Percentiles rank a stretch among this genome's conserved stretches.
These are phyloP conservation scores for Tulasnella sp. DNA, from an alignment of 768 basidiomycete species.

Conservation along the genomic window DNA sequence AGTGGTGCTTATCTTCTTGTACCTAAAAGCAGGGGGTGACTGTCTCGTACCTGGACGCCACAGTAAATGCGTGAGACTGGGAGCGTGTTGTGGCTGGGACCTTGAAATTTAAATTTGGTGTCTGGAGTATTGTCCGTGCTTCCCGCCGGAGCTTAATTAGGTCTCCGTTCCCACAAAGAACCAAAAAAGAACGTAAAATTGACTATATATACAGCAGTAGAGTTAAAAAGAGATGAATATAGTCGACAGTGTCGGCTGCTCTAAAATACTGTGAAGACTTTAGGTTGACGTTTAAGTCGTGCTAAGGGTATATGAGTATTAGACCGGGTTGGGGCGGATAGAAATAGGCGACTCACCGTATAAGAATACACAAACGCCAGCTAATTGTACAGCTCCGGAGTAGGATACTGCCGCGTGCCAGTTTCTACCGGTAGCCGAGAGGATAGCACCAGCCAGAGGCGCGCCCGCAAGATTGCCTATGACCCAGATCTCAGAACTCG, in stretches of 20 bases:
- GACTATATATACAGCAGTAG: background rate
- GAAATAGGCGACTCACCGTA: constrained; percentile 34
- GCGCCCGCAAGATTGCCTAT: constrained; percentile 37
- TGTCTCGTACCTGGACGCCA: too few species aligned
- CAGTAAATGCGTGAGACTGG: too few species aligned
- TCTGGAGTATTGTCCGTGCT: too few species aligned
- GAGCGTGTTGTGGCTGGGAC: too few species aligned
- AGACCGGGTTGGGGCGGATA: background rate
- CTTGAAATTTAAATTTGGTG: too few species aligned
- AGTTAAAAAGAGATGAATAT: too few species aligned
- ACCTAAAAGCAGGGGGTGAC: too few species aligned
- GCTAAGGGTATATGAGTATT: background rate
- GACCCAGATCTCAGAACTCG: background rate
- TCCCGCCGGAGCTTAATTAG: too few species aligned
- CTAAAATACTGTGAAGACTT: constrained; percentile 23
- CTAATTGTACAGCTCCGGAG: constrained; percentile 38
- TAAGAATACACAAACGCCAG: constrained; percentile 37
- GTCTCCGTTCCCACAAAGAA: too few species aligned
- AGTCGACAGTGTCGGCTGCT: background rate
- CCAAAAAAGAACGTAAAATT: background rate
- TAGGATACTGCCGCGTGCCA: constrained; percentile 39
- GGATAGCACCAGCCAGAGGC: constrained; percentile 40
- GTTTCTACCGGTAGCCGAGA: constrained; percentile 37
- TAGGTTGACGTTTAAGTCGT: constrained; percentile 28
- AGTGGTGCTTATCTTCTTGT: too few species aligned